Percentiles rank a stretch among this genome's conserved stretches.
Conservation (phyloP, 2,329 filamentous ascomycete species). For the Mycocentrospora acerina region DNA sequence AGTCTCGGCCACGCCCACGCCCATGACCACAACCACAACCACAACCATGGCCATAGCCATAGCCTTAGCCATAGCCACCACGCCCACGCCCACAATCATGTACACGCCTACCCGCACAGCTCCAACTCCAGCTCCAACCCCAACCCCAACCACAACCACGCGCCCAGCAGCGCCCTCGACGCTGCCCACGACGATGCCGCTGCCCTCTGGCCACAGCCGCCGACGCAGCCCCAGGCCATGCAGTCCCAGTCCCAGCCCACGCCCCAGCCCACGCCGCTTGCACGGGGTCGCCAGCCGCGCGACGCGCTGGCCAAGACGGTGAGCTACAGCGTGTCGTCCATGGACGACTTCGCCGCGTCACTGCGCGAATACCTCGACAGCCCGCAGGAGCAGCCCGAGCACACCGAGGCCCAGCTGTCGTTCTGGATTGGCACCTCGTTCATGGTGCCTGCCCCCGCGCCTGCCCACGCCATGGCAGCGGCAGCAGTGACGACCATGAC, state of each 20-base stretch:
- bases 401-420: conserved; percentile 41
- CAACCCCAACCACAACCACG: not conserved
- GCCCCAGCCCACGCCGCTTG: conserved; percentile 35
- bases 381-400: conserved; percentile 39
- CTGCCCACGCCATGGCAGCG: not conserved
- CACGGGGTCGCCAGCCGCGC: conserved; percentile 41
- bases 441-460: conserved; percentile 23
- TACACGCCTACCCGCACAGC: no score
- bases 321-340: conserved; percentile 30
- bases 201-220: conserved; percentile 21
- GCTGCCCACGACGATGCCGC: conserved; percentile 11
- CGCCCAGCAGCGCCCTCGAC: conserved; percentile 9
- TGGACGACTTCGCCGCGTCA: conserved; percentile 41
- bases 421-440: conserved; percentile 43
- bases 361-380: conserved; percentile 37
- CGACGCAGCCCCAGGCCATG: conserved; percentile 18
- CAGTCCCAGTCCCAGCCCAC: no score
- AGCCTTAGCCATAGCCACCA: no score
- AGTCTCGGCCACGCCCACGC: no score
- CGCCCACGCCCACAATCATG: not conserved
- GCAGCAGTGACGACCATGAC: conserved; percentile 4
- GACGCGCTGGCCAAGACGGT: conserved; percentile 39
- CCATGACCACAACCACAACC: no score
- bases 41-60: not conserved
- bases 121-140: not conserved